Base-by-base conservation (phyloP, 306 rosid species). In the Pterocarpus santalinus region DNA sequence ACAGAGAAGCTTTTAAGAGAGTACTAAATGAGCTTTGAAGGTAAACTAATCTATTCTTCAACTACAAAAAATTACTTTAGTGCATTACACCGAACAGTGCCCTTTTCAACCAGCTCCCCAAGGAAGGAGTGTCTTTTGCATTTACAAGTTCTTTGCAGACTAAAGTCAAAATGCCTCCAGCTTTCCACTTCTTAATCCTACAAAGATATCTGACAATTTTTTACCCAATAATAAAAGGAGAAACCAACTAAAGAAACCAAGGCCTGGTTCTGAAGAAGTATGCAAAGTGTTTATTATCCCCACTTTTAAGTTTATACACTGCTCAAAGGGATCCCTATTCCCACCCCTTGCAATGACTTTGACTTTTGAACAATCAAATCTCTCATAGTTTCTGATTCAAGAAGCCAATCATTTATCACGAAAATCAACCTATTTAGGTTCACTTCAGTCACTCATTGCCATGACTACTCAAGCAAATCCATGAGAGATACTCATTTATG, bases 21-120 rank as follows among this genome's bases (percentile, higher is more conserved):
- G 53, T 80, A 65, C 17, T 71, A 28, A 51, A 63, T 35, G 36
- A 80, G 28, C 35, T 76, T 47, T 49, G 46, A 43, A 43, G 33
- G 69, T 41, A 43, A 3, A 43, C 10, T 43, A 61, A 4, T 75
- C 34, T 15, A 8, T 3, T 46, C 34, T 44, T 43, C 47, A 43
- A 43, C 47, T 43, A 43, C 47, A 43, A 43, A 43, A 7, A 43
- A 22, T 22, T 22, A 22, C 28, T 22, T 22, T 22, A 22, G 47
- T n/a, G 13, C 17, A 52, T 5, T 1, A 32, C 39, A 34, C 15
- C 17, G 11, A 28, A 49, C 4, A 49, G 15, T 16, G 22, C 38
- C 63, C 5, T 32, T 52, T 63, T 62, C 61, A 32, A 14, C 61
- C 70, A 30, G 14, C n/a, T 65, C 49, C 49, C 30, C 32, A 36